phyloP scores from a whole-genome alignment of 2,329 filamentous ascomycete genomes.

The Sarocladium brachiariae region DNA sequence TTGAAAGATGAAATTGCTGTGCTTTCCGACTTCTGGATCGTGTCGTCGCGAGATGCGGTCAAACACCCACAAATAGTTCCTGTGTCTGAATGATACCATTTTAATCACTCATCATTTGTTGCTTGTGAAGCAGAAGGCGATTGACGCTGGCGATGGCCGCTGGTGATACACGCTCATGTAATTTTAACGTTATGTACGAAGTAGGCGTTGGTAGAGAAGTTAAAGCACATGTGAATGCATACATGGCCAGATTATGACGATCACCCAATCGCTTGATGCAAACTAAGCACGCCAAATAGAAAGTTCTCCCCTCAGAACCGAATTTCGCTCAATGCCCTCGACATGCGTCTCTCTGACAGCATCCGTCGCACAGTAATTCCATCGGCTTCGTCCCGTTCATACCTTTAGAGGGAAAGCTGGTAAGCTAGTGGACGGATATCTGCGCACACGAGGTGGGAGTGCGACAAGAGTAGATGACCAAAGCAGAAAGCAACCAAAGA shows the following conservation, averaged over 20 bases:
- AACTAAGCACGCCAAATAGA: neutral
- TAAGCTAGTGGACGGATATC: neutral
- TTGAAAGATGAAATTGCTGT: neutral
- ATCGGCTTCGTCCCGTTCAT: conserved; percentile 4
- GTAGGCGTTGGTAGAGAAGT: no score
- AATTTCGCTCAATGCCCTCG: conserved; percentile 2
- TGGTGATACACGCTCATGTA: neutral
- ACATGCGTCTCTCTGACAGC: conserved; percentile 7
- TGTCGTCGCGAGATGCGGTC: conserved; percentile 6
- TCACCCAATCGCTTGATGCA: no score
- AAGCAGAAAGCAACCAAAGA: neutral
- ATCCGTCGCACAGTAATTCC: conserved; percentile 2
- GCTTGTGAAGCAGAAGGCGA: no score
- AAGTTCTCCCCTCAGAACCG: neutral
- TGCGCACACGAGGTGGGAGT: conserved; percentile 1
- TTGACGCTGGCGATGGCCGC: no score
- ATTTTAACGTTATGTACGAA: neutral
- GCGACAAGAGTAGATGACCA: neutral
- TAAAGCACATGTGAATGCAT: no score
- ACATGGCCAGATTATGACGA: no score
- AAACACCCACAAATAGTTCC: conserved; percentile 8
- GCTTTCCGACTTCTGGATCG: conserved; percentile 3
- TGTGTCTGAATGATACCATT: conserved; percentile 7
- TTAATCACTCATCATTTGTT: neutral
- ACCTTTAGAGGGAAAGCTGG: neutral